Evolutionary conservation across 148 eudicot genomes (phyloP), one percentile per base, ranked within the genome.

Genomic region (Bassia scoparia): DNA sequence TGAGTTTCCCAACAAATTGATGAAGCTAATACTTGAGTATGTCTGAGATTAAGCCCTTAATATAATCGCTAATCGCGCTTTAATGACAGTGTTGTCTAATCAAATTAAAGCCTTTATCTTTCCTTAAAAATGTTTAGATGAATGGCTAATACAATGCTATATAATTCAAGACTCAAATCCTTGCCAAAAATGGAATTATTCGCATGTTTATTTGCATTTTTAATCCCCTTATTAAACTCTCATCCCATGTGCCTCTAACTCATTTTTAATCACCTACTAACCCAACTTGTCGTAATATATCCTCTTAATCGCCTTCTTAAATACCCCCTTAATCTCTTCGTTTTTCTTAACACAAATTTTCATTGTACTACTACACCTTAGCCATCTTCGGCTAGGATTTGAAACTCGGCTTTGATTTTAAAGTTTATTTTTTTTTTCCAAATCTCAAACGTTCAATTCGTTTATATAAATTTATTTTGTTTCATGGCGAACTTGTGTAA

Each of bases 141-240:
- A 70, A 76, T 73, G 77, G 77, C 70, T 56, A 37, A 38, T 34
- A 33, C n/a, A 31, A 68, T 23, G 63, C 37, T 75, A 81, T 5
- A 81, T 5, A 8, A 70, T 41, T 75, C 72, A 76, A 65, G 23
- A 72, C 50, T 63, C 34, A 26, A 33, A 49, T 71, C 37, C 61
- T 79, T 84, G 13, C 88, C 77, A 15, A 29, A 79, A 4, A 58
- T 61, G 78, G 86, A 69, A 75, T 60, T 81, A 81, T 85, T 81
- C 85, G 48, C 76, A 75, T 71, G 82, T 75, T 80, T 80, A 26
- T 46, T 33, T 68, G 26, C 76, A 24, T 29, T 55, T 52, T 30
- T 70, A 71, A 44, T 56, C 31, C 26, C 68, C 26, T 73, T 71
- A 56, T 41, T 38, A 35, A 56, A 21, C 54, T 26, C 48, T 34